Base-by-base conservation (phyloP, 345 rosid species). In the Nasturtium officinale region DNA sequence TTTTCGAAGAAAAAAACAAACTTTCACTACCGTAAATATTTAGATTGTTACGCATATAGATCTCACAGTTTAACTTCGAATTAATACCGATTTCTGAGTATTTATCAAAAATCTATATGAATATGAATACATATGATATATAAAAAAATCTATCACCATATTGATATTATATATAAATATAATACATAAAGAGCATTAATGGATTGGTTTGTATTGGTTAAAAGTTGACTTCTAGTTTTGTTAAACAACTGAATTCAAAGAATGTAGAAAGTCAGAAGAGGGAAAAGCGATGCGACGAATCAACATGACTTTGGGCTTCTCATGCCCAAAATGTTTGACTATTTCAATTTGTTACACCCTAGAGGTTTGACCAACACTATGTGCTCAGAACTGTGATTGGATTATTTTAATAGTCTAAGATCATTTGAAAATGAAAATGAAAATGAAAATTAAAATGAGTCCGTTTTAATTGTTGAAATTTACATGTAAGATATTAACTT, bases 281-380 rank as follows among this genome's bases (percentile, higher is more conserved):
- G 38, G 50, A 37, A 10, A 10, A 23, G 23, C 25, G 26, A 56
- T 13, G 21, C 46, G 13, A 62, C 23, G 9, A 52, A 62, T 72
- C 9, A 13, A 52, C 1, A 1, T 29, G 61, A 62, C 69, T 72
- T 18, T 48, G 50, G 28, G 23, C 20, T 71, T 17, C 52, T 16
- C 29, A 37, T 26, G 62, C 33, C 55, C 45, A 63, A 53, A 20
- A 9, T 72, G 55, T 61, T 71, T 50, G 75, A 61, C 60, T 50
- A 60, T 1, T 71, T 71, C 60, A 12, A 61, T 20, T 62, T 32
- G 35, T 52, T 61, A 71, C 32, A 30, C 60, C 59, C 40, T 71
- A 25, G 40, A 71, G 67, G 17, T 23, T 42, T 61, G 61, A 71
- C 68, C 35, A 40, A 40, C 16, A 40, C 12, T 5, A 12, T 0